Percentiles rank a stretch among this genome's conserved stretches.
Conservation (phyloP, 306 rosid genomes). For the Cicer pinnatifidum region DNA sequence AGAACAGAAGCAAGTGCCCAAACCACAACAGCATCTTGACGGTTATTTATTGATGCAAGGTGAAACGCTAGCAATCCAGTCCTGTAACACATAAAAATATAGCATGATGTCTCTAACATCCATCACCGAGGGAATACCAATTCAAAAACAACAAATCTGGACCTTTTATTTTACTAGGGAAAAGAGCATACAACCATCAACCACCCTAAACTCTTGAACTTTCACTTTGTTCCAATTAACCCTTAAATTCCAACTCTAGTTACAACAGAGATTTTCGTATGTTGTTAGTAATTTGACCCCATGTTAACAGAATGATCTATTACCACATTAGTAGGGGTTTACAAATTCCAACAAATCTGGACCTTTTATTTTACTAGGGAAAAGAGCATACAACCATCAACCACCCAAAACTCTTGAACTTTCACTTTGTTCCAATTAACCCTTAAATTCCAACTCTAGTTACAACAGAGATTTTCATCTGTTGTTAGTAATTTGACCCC, state of each 20-base stretch:
- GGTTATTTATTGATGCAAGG: conserved; percentile 66
- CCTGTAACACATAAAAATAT: conserved; percentile 59
- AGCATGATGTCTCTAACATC: conserved; percentile 42
- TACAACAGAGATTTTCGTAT: conserved; percentile 6
- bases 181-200: conserved; percentile 21
- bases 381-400: conserved; percentile 21
- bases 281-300: neutral
- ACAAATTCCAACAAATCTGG: neutral
- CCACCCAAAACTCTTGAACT: conserved; percentile 14
- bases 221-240: conserved; percentile 9
- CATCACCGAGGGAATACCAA: conserved; percentile 21
- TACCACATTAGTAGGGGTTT: neutral
- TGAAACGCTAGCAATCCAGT: conserved; percentile 82
- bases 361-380: conserved; percentile 5
- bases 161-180: conserved; percentile 5
- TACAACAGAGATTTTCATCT: conserved; percentile 7
- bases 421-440: conserved; percentile 9
- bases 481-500: neutral
- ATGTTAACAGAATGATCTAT: neutral
- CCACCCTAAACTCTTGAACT: conserved; percentile 16
- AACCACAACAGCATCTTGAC: conserved; percentile 73
- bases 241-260: neutral
- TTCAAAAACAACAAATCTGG: conserved; percentile 34
- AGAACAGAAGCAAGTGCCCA: conserved; percentile 76
- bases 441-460: neutral